Conservation (phyloP, 805 yeast genomes). For the Starmera caribaea region DNA sequence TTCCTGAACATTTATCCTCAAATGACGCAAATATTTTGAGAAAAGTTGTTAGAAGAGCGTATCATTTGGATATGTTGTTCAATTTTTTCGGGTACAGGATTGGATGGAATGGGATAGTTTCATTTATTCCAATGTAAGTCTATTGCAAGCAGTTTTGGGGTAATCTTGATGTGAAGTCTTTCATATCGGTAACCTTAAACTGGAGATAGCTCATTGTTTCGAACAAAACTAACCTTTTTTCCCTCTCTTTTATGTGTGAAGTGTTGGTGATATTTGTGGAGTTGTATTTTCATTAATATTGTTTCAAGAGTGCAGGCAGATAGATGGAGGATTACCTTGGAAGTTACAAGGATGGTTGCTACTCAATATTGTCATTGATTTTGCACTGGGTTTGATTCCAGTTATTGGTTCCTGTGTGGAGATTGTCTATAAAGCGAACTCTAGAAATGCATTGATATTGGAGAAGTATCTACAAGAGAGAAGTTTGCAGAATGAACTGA, state of each 20-base stretch:
- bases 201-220: too few relatives aligned
- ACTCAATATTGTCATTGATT: slow-evolving; percentile 58
- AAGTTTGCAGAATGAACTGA: slow-evolving; percentile 26
- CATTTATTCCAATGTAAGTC: slow-evolving; percentile 47
- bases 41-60: slow-evolving; percentile 49
- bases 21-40: slow-evolving; percentile 42
- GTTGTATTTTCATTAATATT: slow-evolving; percentile 39
- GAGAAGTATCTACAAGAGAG: slow-evolving; percentile 41
- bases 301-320: slow-evolving; percentile 31
- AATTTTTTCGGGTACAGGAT: slow-evolving; percentile 50
- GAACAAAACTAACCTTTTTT: background rate
- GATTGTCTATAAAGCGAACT: slow-evolving; percentile 67
- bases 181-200: too few relatives aligned
- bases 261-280: slow-evolving; percentile 47
- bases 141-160: too few relatives aligned
- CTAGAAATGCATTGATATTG: slow-evolving; percentile 57
- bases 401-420: slow-evolving; percentile 64
- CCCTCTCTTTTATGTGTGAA: background rate
- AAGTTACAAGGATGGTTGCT: slow-evolving; percentile 44
- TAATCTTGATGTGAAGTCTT: too few relatives aligned
- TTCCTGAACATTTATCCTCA: slow-evolving; percentile 48
- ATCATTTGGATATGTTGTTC: slow-evolving; percentile 60
- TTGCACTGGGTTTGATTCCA: slow-evolving; percentile 63
- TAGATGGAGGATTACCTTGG: slow-evolving; percentile 60
- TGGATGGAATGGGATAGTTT: slow-evolving; percentile 64